Base-by-base conservation (phyloP, 2,329 filamentous ascomycete species). In the Pyricularia pennisetigena region DNA sequence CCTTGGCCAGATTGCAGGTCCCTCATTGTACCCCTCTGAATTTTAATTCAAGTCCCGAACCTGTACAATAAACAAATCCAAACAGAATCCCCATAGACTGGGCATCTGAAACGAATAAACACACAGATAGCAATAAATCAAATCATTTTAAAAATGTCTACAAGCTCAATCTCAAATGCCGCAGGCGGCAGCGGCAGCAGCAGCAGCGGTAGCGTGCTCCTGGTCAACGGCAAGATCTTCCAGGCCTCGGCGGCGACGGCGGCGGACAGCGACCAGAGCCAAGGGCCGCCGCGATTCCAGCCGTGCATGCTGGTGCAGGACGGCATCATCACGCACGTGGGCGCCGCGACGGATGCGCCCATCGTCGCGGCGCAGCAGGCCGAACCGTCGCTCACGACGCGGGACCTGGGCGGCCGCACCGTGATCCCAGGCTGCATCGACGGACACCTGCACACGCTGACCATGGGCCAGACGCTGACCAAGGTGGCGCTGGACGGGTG, bases 371-470 rank as follows among this genome's bases (percentile, higher is more conserved):
- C 76, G 49, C 74, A 74, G 49, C 74, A 74, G 62, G 71, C 71
- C 2, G 73, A 75, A 24, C 75, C 75, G 67, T 24, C 59, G 10
- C 30, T 64, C 23, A n/a, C 14, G 30, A 64, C 66, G 5, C 57
- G 59, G 24, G 73, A 83, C 71, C 72, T 83, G 24, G 70, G 71
- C 14, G 78, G 79, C 49, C 76, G 72, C 65, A 78, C 80, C 9
- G 77, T 86, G 7, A 75, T 87, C 1, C 84, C 85, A 0, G 82
- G 83, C 6, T 86, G 86, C 72, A 80, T 87, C 66, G 85, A 87
- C 71, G 84, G 83, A 0, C 85, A 87, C 72, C 83, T 85, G 78
- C 85, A 87, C 74, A 78, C 87, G 14, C 78, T 86, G 61, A 79
- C 85, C 64, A 79, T 86, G 29, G 85, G 85, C 2, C 82, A 85